Evolutionary conservation across 1,139 yeast species (phyloP).

Genomic region (Yamadazyma sp.): DNA sequence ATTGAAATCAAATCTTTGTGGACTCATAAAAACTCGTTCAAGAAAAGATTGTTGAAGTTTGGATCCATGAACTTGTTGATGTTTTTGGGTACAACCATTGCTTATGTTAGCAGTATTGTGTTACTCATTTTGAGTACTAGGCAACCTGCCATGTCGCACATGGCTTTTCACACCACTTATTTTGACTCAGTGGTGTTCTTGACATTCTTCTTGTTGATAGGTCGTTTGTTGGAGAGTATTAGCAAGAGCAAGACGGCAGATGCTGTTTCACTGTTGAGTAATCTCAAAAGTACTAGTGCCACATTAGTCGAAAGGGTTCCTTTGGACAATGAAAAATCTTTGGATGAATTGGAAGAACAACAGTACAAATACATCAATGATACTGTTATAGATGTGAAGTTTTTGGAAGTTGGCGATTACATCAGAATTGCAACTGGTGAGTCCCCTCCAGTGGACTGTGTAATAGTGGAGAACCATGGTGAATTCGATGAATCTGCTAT

Average conservation of each 20-base stretch:
- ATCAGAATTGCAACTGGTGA: slow-evolving; percentile 64
- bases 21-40: slow-evolving; percentile 56
- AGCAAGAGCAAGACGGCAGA: slow-evolving; percentile 69
- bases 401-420: slow-evolving; percentile 62
- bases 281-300: slow-evolving; percentile 52
- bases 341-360: slow-evolving; percentile 6
- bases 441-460: slow-evolving; percentile 72
- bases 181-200: slow-evolving; percentile 79
- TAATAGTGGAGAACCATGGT: slow-evolving; percentile 54
- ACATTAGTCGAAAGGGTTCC: slow-evolving; percentile 38
- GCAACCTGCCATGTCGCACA: slow-evolving; percentile 23
- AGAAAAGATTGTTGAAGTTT: slow-evolving; percentile 58
- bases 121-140: slow-evolving; percentile 52
- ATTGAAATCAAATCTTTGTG: slow-evolving; percentile 59
- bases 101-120: slow-evolving; percentile 68
- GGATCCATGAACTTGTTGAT: slow-evolving; percentile 78
- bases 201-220: slow-evolving; percentile 68
- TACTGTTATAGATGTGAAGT: slow-evolving; percentile 43
- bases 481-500: slow-evolving; percentile 76
- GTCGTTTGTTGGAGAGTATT: slow-evolving; percentile 64
- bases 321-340: background rate
- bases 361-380: slow-evolving; percentile 28
- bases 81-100: slow-evolving; percentile 70
- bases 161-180: slow-evolving; percentile 62
- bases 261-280: slow-evolving; percentile 55